A percentile compares a stretch with the other conserved stretches of the same genome.
Conservation (phyloP, 352 stramenopile species). For the Pythium grandisporangium region DNA sequence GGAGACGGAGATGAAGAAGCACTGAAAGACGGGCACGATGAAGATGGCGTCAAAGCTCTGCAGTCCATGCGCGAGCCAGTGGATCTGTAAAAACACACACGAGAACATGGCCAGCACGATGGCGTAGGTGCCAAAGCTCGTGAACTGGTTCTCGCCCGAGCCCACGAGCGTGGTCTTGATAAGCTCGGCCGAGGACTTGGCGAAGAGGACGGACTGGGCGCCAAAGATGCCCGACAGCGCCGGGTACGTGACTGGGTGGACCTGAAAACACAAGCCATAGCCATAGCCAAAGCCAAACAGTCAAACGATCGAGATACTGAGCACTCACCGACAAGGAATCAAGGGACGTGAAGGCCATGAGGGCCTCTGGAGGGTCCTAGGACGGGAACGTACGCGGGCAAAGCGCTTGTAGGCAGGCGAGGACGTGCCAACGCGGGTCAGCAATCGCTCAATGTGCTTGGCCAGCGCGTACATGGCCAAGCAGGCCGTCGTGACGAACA, state of each 20-base stretch:
- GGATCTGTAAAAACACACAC: constrained; percentile 83
- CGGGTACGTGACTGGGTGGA: constrained; percentile 65
- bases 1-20: constrained; percentile 88
- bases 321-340: no score
- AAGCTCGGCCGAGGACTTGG: constrained; percentile 75
- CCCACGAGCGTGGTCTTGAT: constrained; percentile 73
- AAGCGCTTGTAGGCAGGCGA: constrained; percentile 50
- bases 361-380: no score
- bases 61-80: constrained; percentile 79
- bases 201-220: constrained; percentile 74
- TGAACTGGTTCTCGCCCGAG: constrained; percentile 70
- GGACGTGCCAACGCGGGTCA: constrained; percentile 23
- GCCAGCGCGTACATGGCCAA: constrained; percentile 21
- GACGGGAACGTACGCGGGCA: constrained; percentile 12
- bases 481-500: constrained; percentile 34
- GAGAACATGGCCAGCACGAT: constrained; percentile 73
- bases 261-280: constrained; percentile 1
- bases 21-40: constrained; percentile 79
- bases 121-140: constrained; percentile 59
- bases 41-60: constrained; percentile 83
- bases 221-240: constrained; percentile 69
- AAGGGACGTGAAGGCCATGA: no score
- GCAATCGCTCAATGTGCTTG: constrained; percentile 33
- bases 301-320: no score
- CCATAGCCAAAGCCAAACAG: neutral